phyloP scores from a whole-genome alignment of 73 alveolate genomes.

The Paramecium pentaurelia region DNA sequence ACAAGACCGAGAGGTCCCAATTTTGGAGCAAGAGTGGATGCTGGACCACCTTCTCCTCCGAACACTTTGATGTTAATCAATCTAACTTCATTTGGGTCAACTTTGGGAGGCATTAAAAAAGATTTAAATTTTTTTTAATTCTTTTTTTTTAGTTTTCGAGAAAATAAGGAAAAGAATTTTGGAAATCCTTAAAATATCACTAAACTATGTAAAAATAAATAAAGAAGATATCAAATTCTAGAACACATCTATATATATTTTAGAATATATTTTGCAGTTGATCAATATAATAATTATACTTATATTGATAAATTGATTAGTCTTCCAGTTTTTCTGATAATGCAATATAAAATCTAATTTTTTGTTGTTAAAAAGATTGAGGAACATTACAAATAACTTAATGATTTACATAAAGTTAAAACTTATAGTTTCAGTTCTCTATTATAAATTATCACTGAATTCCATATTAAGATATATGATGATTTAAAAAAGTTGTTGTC shows the following conservation, averaged over 20 bases:
- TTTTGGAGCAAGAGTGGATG: slow-evolving; percentile 69
- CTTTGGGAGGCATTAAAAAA: slow-evolving; percentile 63
- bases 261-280: no score
- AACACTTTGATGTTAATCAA: slow-evolving; percentile 60
- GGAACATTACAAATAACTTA: not conserved
- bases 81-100: slow-evolving; percentile 65
- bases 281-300: no score
- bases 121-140: slow-evolving; percentile 55
- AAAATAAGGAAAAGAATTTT: not conserved
- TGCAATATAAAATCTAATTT: not conserved
- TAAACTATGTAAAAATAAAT: no score
- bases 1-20: slow-evolving; percentile 69
- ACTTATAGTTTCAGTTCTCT: not conserved
- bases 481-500: not conserved
- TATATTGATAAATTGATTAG: no score
- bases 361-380: no score
- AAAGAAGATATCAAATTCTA: no score
- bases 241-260: no score
- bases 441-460: not conserved
- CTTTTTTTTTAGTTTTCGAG: not conserved
- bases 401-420: not conserved
- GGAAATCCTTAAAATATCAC: not conserved
- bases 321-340: no score
- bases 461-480: not conserved
- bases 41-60: slow-evolving; percentile 70